phyloP scores from a whole-genome alignment of 108 stramenopile genomes.

The Fistulifera pelliculosa region DNA sequence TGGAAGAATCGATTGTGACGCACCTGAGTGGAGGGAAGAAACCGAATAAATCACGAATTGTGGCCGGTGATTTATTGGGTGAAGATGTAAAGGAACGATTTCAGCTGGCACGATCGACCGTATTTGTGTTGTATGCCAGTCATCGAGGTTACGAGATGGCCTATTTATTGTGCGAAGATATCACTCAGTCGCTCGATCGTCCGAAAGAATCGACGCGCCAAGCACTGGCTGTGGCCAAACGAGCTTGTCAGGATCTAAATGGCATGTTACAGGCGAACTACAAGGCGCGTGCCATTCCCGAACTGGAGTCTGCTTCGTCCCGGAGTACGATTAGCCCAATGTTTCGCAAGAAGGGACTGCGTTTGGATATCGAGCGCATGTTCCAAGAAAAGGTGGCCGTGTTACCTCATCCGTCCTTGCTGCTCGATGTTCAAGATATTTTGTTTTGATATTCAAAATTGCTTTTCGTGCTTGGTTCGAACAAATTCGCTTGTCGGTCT shows the following conservation, averaged over 20 bases:
- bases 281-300: constrained; percentile 52
- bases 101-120: constrained; percentile 57
- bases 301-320: constrained; percentile 6
- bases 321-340: constrained; percentile 10
- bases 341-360: constrained; percentile 44
- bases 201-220: constrained; percentile 39
- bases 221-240: constrained; percentile 47
- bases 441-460: constrained; percentile 48
- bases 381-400: constrained; percentile 62
- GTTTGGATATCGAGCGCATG: constrained; percentile 81
- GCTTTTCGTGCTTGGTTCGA: constrained; percentile 57
- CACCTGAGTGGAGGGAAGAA: constrained; percentile 32
- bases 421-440: constrained; percentile 39
- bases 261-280: constrained; percentile 58
- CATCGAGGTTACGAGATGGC: constrained; percentile 53
- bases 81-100: constrained; percentile 37
- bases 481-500: constrained; percentile 37
- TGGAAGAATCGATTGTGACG: constrained; percentile 65
- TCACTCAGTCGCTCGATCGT: constrained; percentile 6
- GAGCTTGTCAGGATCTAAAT: constrained; percentile 55
- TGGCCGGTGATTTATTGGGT: constrained; percentile 23
- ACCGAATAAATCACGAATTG: constrained; percentile 10
- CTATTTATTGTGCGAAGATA: neutral
- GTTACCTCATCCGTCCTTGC: constrained; percentile 49
- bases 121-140: constrained; percentile 51